These are phyloP conservation scores for Talaromyces sp. DNA, from an alignment of 2,329 filamentous ascomycete genomes.

Conservation along the genomic window DNA sequence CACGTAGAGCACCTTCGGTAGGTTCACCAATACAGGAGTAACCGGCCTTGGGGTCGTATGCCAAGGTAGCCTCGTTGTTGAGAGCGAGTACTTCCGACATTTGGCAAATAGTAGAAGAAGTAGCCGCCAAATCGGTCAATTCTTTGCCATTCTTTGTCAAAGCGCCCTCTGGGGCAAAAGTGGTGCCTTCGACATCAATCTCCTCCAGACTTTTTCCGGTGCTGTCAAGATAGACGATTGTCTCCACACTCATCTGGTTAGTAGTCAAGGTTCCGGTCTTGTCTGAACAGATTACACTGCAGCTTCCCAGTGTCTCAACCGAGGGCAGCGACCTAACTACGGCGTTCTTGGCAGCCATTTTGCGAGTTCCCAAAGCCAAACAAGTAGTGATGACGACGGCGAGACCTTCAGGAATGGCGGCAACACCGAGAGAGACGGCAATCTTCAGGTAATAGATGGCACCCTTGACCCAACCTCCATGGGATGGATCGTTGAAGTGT, in stretches of 20 bases:
- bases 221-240: constrained; percentile 76
- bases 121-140: constrained; percentile 62
- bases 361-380: constrained; percentile 88
- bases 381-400: constrained; percentile 99
- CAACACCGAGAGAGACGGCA: constrained; percentile 94
- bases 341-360: constrained; percentile 98
- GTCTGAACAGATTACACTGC: constrained; percentile 98
- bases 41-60: constrained; percentile 71
- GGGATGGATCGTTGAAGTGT: constrained; percentile 91
- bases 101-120: constrained; percentile 72
- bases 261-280: constrained; percentile 98
- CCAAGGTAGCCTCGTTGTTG: constrained; percentile 83
- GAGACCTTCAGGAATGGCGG: constrained; percentile 93
- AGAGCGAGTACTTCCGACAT: constrained; percentile 66
- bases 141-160: constrained; percentile 64
- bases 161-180: constrained; percentile 76
- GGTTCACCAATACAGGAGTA: constrained; percentile 88
- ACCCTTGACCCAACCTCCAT: constrained; percentile 91
- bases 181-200: constrained; percentile 85
- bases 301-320: constrained; percentile 95
- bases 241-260: constrained; percentile 98
- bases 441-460: constrained; percentile 99
- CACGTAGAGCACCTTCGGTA: constrained; percentile 87
- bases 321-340: constrained; percentile 94
- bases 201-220: constrained; percentile 72